These are phyloP conservation scores for Dalbergia cochinchinensis DNA, from an alignment of 306 rosid genomes.

Conservation along the genomic window DNA sequence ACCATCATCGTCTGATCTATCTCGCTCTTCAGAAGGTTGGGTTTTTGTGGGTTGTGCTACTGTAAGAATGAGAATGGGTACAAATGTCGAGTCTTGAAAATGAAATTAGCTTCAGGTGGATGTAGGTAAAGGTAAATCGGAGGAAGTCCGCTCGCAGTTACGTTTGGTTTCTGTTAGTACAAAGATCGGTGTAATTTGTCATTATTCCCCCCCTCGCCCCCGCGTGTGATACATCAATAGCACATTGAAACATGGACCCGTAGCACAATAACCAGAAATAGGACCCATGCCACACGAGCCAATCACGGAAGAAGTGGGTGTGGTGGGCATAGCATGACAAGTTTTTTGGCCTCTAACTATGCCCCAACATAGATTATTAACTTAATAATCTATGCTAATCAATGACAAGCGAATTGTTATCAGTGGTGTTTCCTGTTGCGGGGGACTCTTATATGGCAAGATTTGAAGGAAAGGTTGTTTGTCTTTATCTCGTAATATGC, in stretches of 20 bases:
- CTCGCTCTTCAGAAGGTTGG: too few species aligned
- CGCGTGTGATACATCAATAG: constrained; percentile 60
- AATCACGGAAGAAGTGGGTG: constrained; percentile 64
- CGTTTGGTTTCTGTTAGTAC: too few species aligned
- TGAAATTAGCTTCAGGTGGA: too few species aligned
- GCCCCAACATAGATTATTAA: constrained; percentile 44
- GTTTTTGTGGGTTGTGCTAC: too few species aligned
- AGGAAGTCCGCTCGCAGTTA: too few species aligned
- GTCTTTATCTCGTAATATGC: constrained; percentile 53
- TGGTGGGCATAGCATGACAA: constrained; percentile 45
- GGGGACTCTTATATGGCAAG: constrained; percentile 47
- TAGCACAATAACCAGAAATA: background rate
- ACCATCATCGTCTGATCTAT: too few species aligned
- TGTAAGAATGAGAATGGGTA: too few species aligned
- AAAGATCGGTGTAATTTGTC: too few species aligned
- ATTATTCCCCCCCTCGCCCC: too few species aligned
- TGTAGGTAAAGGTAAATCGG: too few species aligned
- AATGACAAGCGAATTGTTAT: constrained; percentile 12
- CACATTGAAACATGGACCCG: constrained; percentile 13
- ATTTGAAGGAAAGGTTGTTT: constrained; percentile 63
- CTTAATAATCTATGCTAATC: constrained; percentile 40
- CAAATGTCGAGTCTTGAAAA: too few species aligned
- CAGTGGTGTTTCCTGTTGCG: background rate
- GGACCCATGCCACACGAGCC: constrained; percentile 54
- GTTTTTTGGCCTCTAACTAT: constrained; percentile 43